Base-by-base conservation (phyloP, 768 basidiomycete species). In the Saitozyma sp. region DNA sequence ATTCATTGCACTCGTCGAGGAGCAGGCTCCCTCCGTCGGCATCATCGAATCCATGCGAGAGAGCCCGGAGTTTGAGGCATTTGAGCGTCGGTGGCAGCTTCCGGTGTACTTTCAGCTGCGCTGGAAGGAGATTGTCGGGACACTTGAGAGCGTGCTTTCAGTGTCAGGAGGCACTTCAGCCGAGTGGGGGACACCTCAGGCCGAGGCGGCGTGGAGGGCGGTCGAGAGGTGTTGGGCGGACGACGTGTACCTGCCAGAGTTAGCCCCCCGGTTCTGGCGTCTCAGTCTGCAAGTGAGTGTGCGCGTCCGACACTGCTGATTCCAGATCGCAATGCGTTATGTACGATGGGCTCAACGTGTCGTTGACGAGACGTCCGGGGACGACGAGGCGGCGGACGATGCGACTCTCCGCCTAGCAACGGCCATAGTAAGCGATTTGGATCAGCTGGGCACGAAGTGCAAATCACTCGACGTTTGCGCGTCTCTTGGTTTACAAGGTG, bases 21-120 rank as follows among this genome's bases (percentile, higher is more conserved):
- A 85, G 50, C 82, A 94, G 13, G 89, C 91, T 0, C 91, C 93
- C 0, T 90, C 91, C 2, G 79, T 84, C 14, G 82, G 84, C 38
- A 85, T 90, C 3, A 84, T 94, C 9, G 82, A 86, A 63, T 81
- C 83, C 3, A 87, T 97, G 85, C 86, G 91, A 3, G 74, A 82
- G 5, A 89, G 92, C 76, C 85, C 87, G 0, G 82, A 87, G 4
- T 95, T 88, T 76, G 66, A 73, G 20, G 79, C 86, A 1, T 96
- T 98, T 74, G 86, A 89, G 73, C 84, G 85, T 63, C 85, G 92
- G 42, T 99, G 96, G 94, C 96, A 98, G 75, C 84, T 99, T 3
- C 90, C 92, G 1, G 89, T 98, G 9, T 98, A 98, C 76, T 98
- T 95, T 78, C 96, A 99, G 73, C 82, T 99, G 63, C 85, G 95